Evolutionary conservation across 192 early-diverging fungal genomes (phyloP), one percentile per base, ranked within the genome.

Genomic region (Coemansia sp.): DNA sequence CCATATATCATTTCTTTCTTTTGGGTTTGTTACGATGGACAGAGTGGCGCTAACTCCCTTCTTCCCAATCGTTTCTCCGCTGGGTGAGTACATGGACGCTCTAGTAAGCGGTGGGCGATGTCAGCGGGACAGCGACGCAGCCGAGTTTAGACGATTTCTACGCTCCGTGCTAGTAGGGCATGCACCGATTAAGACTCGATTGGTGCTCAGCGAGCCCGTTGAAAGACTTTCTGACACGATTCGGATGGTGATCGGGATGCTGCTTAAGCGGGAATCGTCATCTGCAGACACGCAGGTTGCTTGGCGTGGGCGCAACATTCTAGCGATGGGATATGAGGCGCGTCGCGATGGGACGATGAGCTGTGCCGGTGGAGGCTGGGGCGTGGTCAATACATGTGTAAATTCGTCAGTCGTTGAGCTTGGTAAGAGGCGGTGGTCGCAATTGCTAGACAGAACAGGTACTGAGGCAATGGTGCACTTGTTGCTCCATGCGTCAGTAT

Each of bases 401-500:
- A 83, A 78, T 53, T 83, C 80, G 11, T 71, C 75, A 1, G 68
- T 77, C 6, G 63, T 77, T 10, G 75, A 77, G 72, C 71, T 83
- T 21, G 59, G 61, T 46, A 68, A 62, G 42, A 33, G 50, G 6
- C 21, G 54, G 19, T 83, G 80, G 80, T 33, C n/a, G 39, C 50
- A 48, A 50, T 66, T 83, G 35, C 72, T 77, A 6, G 64, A 59
- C 35, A 29, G 75, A 29, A 61, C 64, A 14, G 80, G 80, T 17
- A 72, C 75, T 3, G 57, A 46, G 39, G 75, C 80, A 27, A 70
- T 83, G 68, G 42, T 66, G 31, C 57, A 64, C 7, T 6, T 83
- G 71, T 67, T 83, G 7, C 44, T 42, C 11, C 37, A 68, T n/a
- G 68, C 75, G 19, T 68, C 75, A 2, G 46, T 83, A 37, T 83